Percentiles rank a stretch among this genome's conserved stretches.
phyloP scores from a whole-genome alignment of 768 basidiomycete species.

The Inosperma sp. region DNA sequence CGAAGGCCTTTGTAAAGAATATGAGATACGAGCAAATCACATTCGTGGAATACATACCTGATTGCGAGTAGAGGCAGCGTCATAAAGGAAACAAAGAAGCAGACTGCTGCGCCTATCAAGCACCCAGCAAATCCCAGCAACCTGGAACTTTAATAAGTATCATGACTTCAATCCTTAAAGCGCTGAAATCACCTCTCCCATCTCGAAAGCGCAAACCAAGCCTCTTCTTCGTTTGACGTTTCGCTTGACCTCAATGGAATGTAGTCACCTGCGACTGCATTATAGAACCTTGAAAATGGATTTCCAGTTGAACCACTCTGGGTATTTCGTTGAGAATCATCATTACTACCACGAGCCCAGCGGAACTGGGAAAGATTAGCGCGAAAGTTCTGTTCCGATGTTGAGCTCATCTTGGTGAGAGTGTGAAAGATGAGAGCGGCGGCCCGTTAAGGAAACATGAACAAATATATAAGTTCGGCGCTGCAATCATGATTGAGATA shows the following conservation, averaged over 20 bases:
- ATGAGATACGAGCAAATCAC: constrained; percentile 6
- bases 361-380: constrained; percentile 78
- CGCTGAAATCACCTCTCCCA: constrained; percentile 74
- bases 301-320: constrained; percentile 40
- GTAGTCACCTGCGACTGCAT: constrained; percentile 78
- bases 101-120: constrained; percentile 84
- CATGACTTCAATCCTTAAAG: not conserved
- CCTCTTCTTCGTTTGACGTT: constrained; percentile 90
- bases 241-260: constrained; percentile 82
- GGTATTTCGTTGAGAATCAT: constrained; percentile 58
- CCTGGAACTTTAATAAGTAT: constrained; percentile 34
- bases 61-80: constrained; percentile 57
- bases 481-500: too few species aligned
- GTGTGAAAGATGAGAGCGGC: not conserved
- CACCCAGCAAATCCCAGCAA: constrained; percentile 89
- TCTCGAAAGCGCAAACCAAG: constrained; percentile 85
- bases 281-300: constrained; percentile 86
- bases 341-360: constrained; percentile 69
- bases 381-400: constrained; percentile 65
- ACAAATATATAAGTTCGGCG: not conserved
- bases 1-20: constrained; percentile 51
- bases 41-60: constrained; percentile 28
- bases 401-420: constrained; percentile 22
- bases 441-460: not conserved
- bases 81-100: constrained; percentile 89